A percentile compares a stretch with the other conserved stretches of the same genome.
phyloP scores from a whole-genome alignment of 192 early-diverging fungal species.

The Linnemannia exigua region DNA sequence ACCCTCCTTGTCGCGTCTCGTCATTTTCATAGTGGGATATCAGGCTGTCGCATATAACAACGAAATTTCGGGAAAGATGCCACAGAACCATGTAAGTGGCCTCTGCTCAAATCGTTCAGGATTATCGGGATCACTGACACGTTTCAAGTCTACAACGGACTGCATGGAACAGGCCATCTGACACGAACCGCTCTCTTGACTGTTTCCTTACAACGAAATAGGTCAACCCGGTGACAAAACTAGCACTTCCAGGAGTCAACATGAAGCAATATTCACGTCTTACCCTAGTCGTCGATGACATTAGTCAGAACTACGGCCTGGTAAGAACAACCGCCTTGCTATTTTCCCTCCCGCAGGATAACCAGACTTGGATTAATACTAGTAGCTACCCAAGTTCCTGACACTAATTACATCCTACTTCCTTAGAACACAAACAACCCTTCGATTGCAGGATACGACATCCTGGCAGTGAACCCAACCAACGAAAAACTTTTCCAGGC shows the following conservation, averaged over 20 bases:
- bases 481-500: slow-evolving; percentile 80
- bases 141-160: background rate
- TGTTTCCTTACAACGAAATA: background rate
- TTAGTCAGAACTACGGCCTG: slow-evolving; percentile 66
- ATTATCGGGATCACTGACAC: background rate
- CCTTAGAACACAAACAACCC: slow-evolving; percentile 48
- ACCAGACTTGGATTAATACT: too few species aligned
- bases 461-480: slow-evolving; percentile 81
- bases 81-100: slow-evolving; percentile 42
- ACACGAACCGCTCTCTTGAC: background rate
- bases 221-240: slow-evolving; percentile 59
- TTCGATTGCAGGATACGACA: slow-evolving; percentile 65
- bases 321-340: slow-evolving; percentile 34
- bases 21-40: slow-evolving; percentile 66
- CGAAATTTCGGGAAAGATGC: slow-evolving; percentile 61
- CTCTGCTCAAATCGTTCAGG: background rate
- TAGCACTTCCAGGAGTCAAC: slow-evolving; percentile 40
- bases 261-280: slow-evolving; percentile 71
- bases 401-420: background rate
- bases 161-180: background rate
- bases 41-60: slow-evolving; percentile 69
- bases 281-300: slow-evolving; percentile 71
- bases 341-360: background rate
- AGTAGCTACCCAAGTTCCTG: background rate
- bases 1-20: background rate